phyloP scores from a whole-genome alignment of 1,284 basidiomycete species.

The Tilletia setariae region DNA sequence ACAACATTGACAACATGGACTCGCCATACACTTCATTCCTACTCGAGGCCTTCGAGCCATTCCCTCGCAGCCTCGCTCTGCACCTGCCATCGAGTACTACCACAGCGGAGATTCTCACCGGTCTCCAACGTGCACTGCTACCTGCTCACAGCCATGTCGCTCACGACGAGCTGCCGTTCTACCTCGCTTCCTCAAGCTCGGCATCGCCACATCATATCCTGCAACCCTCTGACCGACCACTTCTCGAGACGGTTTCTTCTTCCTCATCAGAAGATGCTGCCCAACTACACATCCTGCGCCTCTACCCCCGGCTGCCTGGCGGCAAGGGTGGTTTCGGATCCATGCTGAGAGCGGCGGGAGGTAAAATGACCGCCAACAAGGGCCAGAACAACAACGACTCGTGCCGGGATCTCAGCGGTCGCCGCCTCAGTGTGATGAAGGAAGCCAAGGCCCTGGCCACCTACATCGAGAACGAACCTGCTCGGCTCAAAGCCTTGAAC shows the following conservation, averaged over 20 bases:
- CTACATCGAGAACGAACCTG: constrained; percentile 79
- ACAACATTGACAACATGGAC: too few species aligned
- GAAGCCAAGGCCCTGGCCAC: constrained; percentile 92
- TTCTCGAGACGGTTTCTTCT: too few species aligned
- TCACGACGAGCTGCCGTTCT: neutral
- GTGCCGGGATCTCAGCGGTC: constrained; percentile 85
- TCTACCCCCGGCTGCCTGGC: constrained; percentile 60
- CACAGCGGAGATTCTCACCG: constrained; percentile 25
- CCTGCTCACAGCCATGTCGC: neutral
- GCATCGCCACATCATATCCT: constrained; percentile 24
- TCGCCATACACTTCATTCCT: constrained; percentile 20
- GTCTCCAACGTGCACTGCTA: constrained; percentile 23
- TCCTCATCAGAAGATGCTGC: constrained; percentile 15
- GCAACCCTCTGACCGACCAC: neutral
- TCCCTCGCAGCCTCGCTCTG: constrained; percentile 31
- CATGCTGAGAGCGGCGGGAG: constrained; percentile 91
- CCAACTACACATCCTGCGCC: neutral
- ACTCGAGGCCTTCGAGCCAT: constrained; percentile 30
- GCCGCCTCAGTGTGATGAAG: constrained; percentile 86
- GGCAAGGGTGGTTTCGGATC: constrained; percentile 98
- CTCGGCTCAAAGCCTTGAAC: constrained; percentile 67
- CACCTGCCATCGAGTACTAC: constrained; percentile 26
- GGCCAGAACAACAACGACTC: constrained; percentile 78
- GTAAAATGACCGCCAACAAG: constrained; percentile 75
- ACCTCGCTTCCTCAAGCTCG: constrained; percentile 14